phyloP scores from a whole-genome alignment of 345 rosid genomes.

The Noccaea bulbosa region DNA sequence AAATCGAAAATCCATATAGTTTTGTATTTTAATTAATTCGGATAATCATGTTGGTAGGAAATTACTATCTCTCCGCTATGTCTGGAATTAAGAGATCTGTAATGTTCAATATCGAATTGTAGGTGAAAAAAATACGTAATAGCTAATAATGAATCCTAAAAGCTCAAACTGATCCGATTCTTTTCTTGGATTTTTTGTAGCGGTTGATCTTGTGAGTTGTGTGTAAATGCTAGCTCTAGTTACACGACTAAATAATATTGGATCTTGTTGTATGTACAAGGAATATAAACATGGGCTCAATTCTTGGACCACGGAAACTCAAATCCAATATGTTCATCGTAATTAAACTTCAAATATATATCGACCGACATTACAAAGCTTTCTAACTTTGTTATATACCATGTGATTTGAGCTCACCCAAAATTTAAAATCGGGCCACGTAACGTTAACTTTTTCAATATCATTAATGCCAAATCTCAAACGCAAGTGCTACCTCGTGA shows the following conservation, averaged over 20 bases:
- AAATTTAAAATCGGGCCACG: conserved; percentile 31
- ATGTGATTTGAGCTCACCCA: conserved; percentile 38
- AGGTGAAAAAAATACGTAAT: too few relatives aligned
- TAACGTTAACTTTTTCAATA: conserved; percentile 32
- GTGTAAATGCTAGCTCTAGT: conserved; percentile 27
- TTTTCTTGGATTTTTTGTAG: not conserved
- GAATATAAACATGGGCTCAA: conserved; percentile 20
- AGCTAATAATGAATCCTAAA: not conserved
- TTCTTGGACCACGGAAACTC: conserved; percentile 22
- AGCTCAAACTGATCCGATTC: not conserved
- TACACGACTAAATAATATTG: conserved; percentile 5
- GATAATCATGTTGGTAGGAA: conserved; percentile 9
- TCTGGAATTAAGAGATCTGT: conserved; percentile 3
- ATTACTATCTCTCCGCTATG: not conserved
- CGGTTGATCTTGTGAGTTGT: not conserved
- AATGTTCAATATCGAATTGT: too few relatives aligned
- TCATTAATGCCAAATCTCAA: conserved; percentile 38
- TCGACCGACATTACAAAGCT: conserved; percentile 27
- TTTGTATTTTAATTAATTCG: conserved; percentile 17
- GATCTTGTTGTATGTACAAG: conserved; percentile 25
- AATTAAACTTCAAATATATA: not conserved
- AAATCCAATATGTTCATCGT: conserved; percentile 24
- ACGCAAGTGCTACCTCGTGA: conserved; percentile 43
- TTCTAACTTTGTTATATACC: conserved; percentile 26
- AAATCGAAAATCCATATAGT: not conserved